Evolutionary conservation across 139 green algal genomes (phyloP), one percentile per base, ranked within the genome.

Genomic region (Tetradesmus lagerheimii): DNA sequence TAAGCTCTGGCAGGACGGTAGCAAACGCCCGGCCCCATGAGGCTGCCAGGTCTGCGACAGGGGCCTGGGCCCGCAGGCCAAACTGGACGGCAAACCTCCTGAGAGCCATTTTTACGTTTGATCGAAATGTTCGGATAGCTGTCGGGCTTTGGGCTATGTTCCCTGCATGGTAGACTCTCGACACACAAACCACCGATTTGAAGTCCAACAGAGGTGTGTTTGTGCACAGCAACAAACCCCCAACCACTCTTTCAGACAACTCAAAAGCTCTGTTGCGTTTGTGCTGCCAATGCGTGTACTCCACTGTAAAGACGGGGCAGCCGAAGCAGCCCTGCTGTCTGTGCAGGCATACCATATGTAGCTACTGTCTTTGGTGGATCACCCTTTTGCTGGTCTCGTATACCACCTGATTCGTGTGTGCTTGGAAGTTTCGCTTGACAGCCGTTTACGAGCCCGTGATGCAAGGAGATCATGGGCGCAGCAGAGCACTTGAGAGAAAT

Each of bases 1-100:
- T 97, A 53, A 86, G 76, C 12, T 86, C 87, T 14, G 87, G 79
- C 53, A 86, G 78, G 9, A 91, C 87, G 35, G 83, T 88, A 4
- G 83, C 64, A 29, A 88, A 88, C 34, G 83, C 83, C 27, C 83
- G 62, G 83, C 82, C 64, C 35, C 45, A 86, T 37, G 79, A 85
- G 79, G 79, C 79, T 85, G 79, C 79, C 80, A 50, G 66, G 45
- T 53, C 25, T 50, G 62, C 83, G 45, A 88, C 31, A 50, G 37
- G 37, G 15, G 39, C 83, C 83, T 88, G 83, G 64, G 64, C 64
- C 31, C 64, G 64, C 16, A 88, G 83, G 37, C 83, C 83, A 43
- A 74, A 78, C 57, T 64, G 62, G 35, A 39, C 39, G 50, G 83
- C 83, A 31, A 88, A 41, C 37, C 38, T 80, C 18, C 83, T 50